Base-by-base conservation (phyloP, 2,329 filamentous ascomycete genomes). In the Aspergillus sp. region DNA sequence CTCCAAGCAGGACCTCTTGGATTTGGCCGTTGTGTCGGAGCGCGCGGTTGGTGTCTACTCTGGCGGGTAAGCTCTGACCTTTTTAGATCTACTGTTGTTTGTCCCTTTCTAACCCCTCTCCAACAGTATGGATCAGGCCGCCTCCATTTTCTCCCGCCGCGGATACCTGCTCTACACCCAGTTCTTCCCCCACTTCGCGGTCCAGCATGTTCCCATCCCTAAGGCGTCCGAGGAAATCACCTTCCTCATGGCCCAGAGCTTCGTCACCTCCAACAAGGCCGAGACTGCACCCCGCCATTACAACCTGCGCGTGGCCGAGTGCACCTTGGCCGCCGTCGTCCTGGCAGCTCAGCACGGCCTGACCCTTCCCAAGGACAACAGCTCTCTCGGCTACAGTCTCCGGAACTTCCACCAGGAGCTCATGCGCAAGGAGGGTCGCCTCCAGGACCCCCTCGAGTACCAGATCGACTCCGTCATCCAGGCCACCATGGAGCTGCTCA, bases 231-330 rank as follows among this genome's bases (percentile, higher is more conserved):
- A 91, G 1, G 90, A 95, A 61, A 81, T 97, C 50, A 91, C 86
- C 61, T 97, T 99, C 72, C 81, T 99, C 58, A 91, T 97, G 60
- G 93, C 92, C 6, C 94, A 99, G 71, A 95, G 89, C 54, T 96
- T 96, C 70, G 88, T 99, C 55, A 88, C 88, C 14, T 89, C 93
- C 4, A 92, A 97, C 78, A 99, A 99, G 76, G 89, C 94, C 67
- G 88, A 93, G 56, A 96, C 93, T 1, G 94, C 88, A 0, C 93
- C 93, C 0, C 87, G 95, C 58, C 91, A 93, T 79, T 99, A 97
- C 79, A 99, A 99, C 72, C 83, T 99, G 20, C 88, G 94, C 23
- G 94, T 99, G 1, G 94, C 97, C 34, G 94, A 99, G 75, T 95
- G 91, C 76, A 94, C 88, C 49, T 81, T 99, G 29, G 94, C 94